Evolutionary conservation across 495 filamentous ascomycete species (phyloP), one percentile per base, ranked within the genome.

Genomic region (Xylaria sp.): DNA sequence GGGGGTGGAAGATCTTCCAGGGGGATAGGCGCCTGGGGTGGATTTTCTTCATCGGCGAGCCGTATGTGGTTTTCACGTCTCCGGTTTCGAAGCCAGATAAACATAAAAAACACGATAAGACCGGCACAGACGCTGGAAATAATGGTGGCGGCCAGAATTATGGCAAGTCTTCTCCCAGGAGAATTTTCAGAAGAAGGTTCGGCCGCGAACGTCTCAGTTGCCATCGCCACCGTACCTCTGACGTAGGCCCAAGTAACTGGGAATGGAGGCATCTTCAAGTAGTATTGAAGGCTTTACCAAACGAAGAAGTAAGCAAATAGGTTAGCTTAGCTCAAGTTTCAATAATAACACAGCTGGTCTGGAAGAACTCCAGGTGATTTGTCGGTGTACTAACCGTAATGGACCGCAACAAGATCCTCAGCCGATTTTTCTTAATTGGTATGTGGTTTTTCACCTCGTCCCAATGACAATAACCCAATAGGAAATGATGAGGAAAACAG

Each of bases 261-360:
- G 59, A 61, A 26, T 24, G 21, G 59, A 61, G 37, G 21, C 59
- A 61, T 40, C 59, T 61, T 61, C 21, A 61, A 5, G 12, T 37
- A 37, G 8, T 59, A 37, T 14, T 33, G 58, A 61, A 24, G 2
- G 2, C 5, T 19, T 43, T 37, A 37, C 19, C 4, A 17, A 43
- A 41, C 21, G 21, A 61, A 37, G 7, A 24, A 24, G 0, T 4
- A 35, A 37, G 21, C 1, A n/a, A n/a, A n/a, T n/a, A n/a, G n/a
- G 31, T 59, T 37, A 37, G 57, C 33, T 33, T 1, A 37, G n/a
- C 19, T 37, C 52, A 55, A 6, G 0, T 31, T 31, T 55, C 26
- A 31, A 55, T 15, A 29, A 31, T 17, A 31, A 55, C 17, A 31
- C 7, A 55, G 24, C 4, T 14, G 2, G 14, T 7, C 26, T 6